phyloP scores from a whole-genome alignment of 805 yeast genomes.

The Lachancea meyersii region DNA sequence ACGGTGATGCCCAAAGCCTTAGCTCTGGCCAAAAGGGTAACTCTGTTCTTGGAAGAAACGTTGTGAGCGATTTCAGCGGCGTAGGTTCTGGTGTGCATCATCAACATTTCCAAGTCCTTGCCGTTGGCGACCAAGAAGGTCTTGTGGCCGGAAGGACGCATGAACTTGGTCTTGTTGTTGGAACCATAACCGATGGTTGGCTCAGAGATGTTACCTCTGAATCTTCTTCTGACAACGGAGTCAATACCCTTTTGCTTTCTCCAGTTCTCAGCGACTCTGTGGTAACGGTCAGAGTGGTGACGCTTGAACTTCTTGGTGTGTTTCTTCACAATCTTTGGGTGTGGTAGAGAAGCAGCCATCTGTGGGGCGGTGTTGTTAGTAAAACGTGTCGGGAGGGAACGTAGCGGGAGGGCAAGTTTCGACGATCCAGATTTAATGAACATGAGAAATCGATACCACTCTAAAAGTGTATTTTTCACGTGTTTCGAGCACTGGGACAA shows the following conservation, averaged over 20 bases:
- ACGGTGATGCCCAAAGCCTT: conserved; percentile 97
- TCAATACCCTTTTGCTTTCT: conserved; percentile 99
- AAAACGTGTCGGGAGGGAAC: not conserved
- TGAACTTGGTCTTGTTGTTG: conserved; percentile 95
- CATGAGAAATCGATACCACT: too few relatives aligned
- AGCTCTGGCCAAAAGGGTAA: conserved; percentile 91
- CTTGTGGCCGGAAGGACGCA: conserved; percentile 98
- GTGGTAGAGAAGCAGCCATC: conserved; percentile 97
- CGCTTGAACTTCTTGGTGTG: conserved; percentile 98
- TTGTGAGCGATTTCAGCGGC: conserved; percentile 99
- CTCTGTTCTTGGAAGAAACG: conserved; percentile 98
- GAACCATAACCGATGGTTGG: conserved; percentile 99
- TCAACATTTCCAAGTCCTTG: conserved; percentile 88
- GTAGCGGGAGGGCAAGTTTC: too few relatives aligned
- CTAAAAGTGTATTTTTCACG: too few relatives aligned
- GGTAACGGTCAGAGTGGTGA: conserved; percentile 99
- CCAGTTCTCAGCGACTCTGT: conserved; percentile 98
- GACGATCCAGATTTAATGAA: too few relatives aligned
- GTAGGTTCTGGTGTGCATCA: conserved; percentile 95
- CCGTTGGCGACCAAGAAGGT: conserved; percentile 88
- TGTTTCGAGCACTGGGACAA: too few relatives aligned
- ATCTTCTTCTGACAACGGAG: conserved; percentile 99
- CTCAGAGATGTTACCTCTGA: conserved; percentile 98
- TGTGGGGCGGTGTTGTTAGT: conserved; percentile 12
- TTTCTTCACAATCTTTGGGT: conserved; percentile 99